Conservation (phyloP, 257 asterid genomes). For the Vinca minor region DNA sequence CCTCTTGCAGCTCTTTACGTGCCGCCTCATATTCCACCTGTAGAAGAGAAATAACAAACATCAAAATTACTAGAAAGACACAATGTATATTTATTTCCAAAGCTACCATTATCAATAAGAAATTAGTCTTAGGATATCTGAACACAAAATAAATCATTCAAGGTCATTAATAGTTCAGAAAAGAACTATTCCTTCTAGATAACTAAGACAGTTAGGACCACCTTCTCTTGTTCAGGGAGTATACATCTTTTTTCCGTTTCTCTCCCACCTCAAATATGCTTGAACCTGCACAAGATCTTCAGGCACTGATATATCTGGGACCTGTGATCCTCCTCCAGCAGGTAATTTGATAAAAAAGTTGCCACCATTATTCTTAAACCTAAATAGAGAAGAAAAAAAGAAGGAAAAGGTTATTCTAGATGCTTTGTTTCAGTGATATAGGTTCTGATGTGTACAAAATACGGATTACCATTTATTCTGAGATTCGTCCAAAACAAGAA, state of each 20-base stretch:
- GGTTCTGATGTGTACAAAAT: neutral
- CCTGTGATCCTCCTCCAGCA: conserved; percentile 29
- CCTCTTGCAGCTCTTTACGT: conserved; percentile 76
- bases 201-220: conserved; percentile 13
- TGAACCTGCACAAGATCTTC: conserved; percentile 97
- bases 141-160: neutral
- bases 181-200: conserved; percentile 7
- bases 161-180: neutral
- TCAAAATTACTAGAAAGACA: neutral
- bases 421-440: neutral
- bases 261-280: conserved; percentile 96
- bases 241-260: conserved; percentile 76
- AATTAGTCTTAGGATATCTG: neutral
- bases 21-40: conserved; percentile 97
- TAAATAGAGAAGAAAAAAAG: conserved; percentile 20
- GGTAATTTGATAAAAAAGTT: conserved; percentile 63
- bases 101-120: neutral
- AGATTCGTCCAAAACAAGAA: conserved; percentile 77
- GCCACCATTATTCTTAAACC: conserved; percentile 84
- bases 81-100: neutral
- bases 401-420: neutral
- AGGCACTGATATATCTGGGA: conserved; percentile 55
- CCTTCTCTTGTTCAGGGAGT: conserved; percentile 86
- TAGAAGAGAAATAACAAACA: neutral
- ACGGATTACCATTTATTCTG: conserved; percentile 64